phyloP scores from a whole-genome alignment of 257 asterid species.

The Solanum piurae region DNA sequence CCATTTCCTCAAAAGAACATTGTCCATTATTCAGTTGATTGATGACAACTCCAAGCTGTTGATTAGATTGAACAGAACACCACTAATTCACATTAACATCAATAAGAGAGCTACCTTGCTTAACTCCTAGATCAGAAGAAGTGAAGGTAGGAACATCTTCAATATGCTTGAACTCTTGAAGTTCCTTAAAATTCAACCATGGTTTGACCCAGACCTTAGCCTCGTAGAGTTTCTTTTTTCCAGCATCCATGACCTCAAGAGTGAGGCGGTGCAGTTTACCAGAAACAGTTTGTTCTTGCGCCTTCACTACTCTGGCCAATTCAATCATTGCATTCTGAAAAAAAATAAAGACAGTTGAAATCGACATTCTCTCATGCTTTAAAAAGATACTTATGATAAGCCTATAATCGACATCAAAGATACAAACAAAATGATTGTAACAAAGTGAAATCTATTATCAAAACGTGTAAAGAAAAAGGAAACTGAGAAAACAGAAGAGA shows the following conservation, averaged over 20 bases:
- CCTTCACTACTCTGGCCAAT: conserved; percentile 73
- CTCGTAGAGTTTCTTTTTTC: conserved; percentile 58
- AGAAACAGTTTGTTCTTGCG: conserved; percentile 67
- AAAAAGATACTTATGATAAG: neutral
- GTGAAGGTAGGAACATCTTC: conserved; percentile 48
- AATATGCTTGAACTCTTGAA: conserved; percentile 70
- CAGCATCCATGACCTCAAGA: conserved; percentile 71
- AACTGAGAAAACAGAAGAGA: neutral
- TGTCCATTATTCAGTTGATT: neutral
- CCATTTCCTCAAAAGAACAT: neutral
- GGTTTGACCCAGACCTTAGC: conserved; percentile 96
- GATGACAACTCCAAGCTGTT: neutral
- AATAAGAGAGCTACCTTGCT: conserved; percentile 37
- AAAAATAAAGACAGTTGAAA: neutral
- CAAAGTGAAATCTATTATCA: neutral
- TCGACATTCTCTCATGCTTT: neutral
- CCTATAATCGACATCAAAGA: neutral
- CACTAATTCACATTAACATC: neutral
- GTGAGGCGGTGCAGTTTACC: conserved; percentile 78
- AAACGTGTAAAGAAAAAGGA: neutral
- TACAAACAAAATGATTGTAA: neutral
- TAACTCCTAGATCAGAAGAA: conserved; percentile 64
- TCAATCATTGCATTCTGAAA: conserved; percentile 58
- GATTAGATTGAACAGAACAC: neutral
- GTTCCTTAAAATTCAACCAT: conserved; percentile 76